Base-by-base conservation (phyloP, 2,329 filamentous ascomycete species). In the Colletotrichum chrysophilum region DNA sequence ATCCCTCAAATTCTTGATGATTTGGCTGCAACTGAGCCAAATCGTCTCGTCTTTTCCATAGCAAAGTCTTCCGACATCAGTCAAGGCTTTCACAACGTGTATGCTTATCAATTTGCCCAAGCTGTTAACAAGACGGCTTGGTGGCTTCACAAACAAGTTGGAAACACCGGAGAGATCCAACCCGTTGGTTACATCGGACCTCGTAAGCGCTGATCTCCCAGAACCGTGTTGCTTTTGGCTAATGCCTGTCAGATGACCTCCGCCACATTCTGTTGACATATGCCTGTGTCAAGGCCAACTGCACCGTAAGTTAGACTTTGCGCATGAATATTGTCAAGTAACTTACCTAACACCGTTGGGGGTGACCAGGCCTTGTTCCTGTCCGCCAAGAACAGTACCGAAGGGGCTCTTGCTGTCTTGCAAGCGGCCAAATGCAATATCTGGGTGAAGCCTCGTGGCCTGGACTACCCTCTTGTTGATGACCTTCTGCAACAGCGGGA, bases 61-160 rank as follows among this genome's bases (percentile, higher is more conserved):
- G n/a, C 43, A 52, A 52, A 21, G 43, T 52, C n/a, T 0, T 21
- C 43, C 0, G 43, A 52, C n/a, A 4, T 52, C n/a, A 52, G 10
- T 7, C 43, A 21, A 24, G 43, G 43, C 12, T 52, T 52, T 13
- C 43, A 13, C 0, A 0, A 52, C 6, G 43, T 52, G 0, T 52
- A 0, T 52, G 43, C 43, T 13, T 10, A 1, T 0, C 10, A 52
- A 13, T 13, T 52, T 0, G 43, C n/a, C 0, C 43, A 4, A 24
- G n/a, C 43, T 7, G 43, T 52, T 21, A 0, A 52, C 43, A 52
- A 21, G 43, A 52, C 43, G 43, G 43, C 43, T 52, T 52, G 43
- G 43, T 52, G 43, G 43, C 43, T 52, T 52, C 43, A 4, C 12
- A 24, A 52, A 21, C 43, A 52, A 52, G 43, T 52, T 21, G 43